Evolutionary conservation across 805 yeast species (phyloP), one percentile per base, ranked within the genome.

Genomic region (Nakazawaea wyomingensis): DNA sequence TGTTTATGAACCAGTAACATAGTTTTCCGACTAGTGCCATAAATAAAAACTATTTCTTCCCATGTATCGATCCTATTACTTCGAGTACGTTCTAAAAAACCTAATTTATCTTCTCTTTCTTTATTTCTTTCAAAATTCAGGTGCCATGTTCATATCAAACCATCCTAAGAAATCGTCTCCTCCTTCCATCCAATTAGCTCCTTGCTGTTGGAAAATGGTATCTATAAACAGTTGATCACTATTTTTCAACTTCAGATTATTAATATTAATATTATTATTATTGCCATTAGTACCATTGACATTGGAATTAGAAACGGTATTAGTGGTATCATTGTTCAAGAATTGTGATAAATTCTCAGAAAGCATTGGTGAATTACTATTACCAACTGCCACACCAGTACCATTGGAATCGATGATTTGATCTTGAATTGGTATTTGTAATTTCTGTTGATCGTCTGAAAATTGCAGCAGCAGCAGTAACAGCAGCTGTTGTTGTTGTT

Each of bases 81-180:
- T n/a, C n/a, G n/a, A n/a, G n/a, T n/a, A n/a, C n/a, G n/a, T n/a
- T n/a, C 34, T n/a, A 30, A 30, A 30, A 8, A n/a, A n/a, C 7
- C 34, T n/a, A 30, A 30, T n/a, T 7, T 21, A 19, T 24, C 7
- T 8, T 8, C 27, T 24, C 28, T 7, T 14, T 7, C 8, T 17
- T 16, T 17, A n/a, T 60, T 49, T 11, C 8, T 9, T 11, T 24
- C 27, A 76, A 54, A 78, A 78, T 47, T 75, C 82, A 0, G 81
- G 82, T 3, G 77, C 79, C 82, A 76, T 77, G 54, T 83, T 83
- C 59, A 80, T 79, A 57, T 87, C 96, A 68, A 90, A 85, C 96
- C 96, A 90, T 10, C 97, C 97, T 37, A 90, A 66, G 54, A 90
- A 84, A 57, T 90, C 97, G 56, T 90, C 97, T 36, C 72, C 74